Percentiles rank a stretch among this genome's conserved stretches.
phyloP scores from a whole-genome alignment of 176 grass and related monocot species.

The Themeda triandra region DNA sequence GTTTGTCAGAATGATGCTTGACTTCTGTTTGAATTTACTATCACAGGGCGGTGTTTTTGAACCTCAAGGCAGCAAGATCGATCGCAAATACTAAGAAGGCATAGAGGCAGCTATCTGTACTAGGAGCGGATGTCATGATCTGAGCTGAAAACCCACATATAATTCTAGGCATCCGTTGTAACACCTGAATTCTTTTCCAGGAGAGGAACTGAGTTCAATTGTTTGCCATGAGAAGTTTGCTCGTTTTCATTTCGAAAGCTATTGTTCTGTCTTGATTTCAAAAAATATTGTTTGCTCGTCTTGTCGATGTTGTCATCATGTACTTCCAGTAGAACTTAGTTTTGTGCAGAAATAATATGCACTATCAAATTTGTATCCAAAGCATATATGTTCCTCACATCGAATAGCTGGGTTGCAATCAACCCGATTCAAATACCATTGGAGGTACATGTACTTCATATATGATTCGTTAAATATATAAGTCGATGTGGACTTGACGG shows the following conservation, averaged over 20 bases:
- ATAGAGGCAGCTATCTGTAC: conserved; percentile 22
- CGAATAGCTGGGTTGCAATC: too few relatives aligned
- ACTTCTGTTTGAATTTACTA: conserved; percentile 22
- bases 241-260: background rate
- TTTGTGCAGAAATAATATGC: background rate
- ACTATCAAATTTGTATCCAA: background rate
- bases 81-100: conserved; percentile 57
- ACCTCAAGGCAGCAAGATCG: conserved; percentile 79
- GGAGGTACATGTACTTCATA: background rate
- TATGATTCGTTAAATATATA: too few relatives aligned
- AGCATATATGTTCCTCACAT: background rate
- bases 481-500: too few relatives aligned
- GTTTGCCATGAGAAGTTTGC: background rate
- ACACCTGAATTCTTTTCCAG: background rate
- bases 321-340: background rate
- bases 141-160: conserved; percentile 4
- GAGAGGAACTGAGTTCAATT: background rate
- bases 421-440: too few relatives aligned
- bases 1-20: background rate
- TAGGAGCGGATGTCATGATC: background rate
- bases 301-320: background rate
- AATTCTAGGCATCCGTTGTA: background rate
- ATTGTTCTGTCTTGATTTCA: background rate
- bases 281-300: background rate
- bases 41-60: conserved; percentile 75